These are phyloP conservation scores for Amphichorda felina DNA, from an alignment of 2,329 filamentous ascomycete genomes.

Conservation along the genomic window DNA sequence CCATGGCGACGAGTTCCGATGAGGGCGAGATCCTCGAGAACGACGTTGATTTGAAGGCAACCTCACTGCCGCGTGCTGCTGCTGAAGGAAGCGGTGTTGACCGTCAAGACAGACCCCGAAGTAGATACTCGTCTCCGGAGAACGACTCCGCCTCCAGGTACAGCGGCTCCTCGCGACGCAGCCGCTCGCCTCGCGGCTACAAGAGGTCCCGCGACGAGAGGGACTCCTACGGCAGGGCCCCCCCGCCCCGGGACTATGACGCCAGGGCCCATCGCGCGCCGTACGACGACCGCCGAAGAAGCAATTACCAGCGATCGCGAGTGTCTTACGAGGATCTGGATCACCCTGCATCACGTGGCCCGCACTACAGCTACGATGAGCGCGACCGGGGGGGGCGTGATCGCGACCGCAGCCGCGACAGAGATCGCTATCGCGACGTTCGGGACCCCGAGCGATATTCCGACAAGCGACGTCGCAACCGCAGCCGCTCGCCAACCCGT, in stretches of 20 bases:
- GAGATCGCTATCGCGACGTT: conserved; percentile 8
- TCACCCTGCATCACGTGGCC: conserved; percentile 30
- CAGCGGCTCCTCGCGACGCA: conserved; percentile 30
- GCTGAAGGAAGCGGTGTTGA: conserved; percentile 78
- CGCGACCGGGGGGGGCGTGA: conserved; percentile 19
- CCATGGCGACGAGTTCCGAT: conserved; percentile 52
- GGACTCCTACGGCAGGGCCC: conserved; percentile 40
- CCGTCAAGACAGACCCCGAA: conserved; percentile 74
- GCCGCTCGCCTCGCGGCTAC: conserved; percentile 50
- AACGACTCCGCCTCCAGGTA: conserved; percentile 31
- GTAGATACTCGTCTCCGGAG: conserved; percentile 47
- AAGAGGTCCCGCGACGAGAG: conserved; percentile 58
- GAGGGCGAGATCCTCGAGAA: conserved; percentile 80
- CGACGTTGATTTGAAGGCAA: conserved; percentile 67
- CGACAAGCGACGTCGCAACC: conserved; percentile 44
- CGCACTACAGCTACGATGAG: conserved; percentile 34
- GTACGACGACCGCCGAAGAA: conserved; percentile 44
- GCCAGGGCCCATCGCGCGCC: conserved; percentile 47
- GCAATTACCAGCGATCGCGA: conserved; percentile 33
- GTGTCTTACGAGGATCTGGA: conserved; percentile 46
- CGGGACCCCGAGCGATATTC: conserved; percentile 28
- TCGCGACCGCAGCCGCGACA: conserved; percentile 8
- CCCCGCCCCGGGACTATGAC: conserved; percentile 28
- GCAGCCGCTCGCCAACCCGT: conserved; percentile 37
- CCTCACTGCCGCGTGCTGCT: conserved; percentile 55